Base-by-base conservation (phyloP, 1,284 basidiomycete species). In the Taiwanofungus camphoratus region DNA sequence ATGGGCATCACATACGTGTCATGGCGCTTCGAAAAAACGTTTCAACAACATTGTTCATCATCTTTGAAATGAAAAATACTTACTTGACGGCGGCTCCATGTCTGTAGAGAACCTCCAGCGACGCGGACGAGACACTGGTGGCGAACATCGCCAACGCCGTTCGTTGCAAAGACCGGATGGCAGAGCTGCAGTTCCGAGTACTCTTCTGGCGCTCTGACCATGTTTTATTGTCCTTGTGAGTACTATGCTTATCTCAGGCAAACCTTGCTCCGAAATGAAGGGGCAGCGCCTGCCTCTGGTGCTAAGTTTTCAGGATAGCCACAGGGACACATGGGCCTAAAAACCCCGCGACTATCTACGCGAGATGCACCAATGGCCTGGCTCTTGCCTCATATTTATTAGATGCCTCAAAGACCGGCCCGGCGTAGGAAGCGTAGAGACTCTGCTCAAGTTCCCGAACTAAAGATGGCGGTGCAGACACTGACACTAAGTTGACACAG, bases 81-180 rank as follows among this genome's bases (percentile, higher is more conserved):
- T 44, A 62, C 60, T 53, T 56, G 19, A 61, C 60, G 39, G 56
- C 55, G 19, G 46, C 44, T 40, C 44, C 55, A 55, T 62, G 52
- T 36, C 36, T 26, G 32, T 55, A 44, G 39, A 55, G 52, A 36
- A 51, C 56, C 49, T 53, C 53, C 42, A 54, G 43, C 48, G 37
- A 42, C 31, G 39, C 52, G 42, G 33, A 52, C 50, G 27, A 7
- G 8, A 55, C 39, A 44, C 50, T 48, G 45, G 51, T 40, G 30
- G 49, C 42, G 43, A 51, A 53, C 58, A 60, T 59, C 45, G 43
- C 47, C 52, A 49, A 49, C 39, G 16, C 35, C 49, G 51, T 47
- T 44, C 53, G 50, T 52, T 35, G 45, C 52, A 49, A 43, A 38
- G 42, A 39, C 44, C 46, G 38, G 35, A 35, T 35, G 42, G 41